Evolutionary conservation across 208 protist genomes (phyloP).

Genomic region (Wallacemonas sp.): DNA sequence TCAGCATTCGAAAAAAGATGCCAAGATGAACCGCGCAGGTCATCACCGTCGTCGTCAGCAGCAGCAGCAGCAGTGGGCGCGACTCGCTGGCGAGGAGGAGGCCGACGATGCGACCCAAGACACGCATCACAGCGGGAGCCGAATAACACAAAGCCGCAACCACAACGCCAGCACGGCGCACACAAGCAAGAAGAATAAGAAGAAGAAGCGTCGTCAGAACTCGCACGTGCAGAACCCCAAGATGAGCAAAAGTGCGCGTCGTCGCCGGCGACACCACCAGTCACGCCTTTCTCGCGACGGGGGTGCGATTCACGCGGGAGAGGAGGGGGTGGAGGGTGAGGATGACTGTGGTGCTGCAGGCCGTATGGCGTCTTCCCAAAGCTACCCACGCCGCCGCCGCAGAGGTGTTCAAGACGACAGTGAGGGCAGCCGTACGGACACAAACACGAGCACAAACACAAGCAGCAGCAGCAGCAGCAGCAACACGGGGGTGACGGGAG

Average conservation of each 20-base stretch:
- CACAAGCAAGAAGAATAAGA: not conserved
- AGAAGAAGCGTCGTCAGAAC: slow-evolving; percentile 9
- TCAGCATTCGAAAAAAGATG: not conserved
- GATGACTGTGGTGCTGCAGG: not conserved
- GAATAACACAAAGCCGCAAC: slow-evolving; percentile 1
- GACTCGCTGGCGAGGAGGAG: not conserved
- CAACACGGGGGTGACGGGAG: not conserved
- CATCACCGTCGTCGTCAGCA: slow-evolving; percentile 21
- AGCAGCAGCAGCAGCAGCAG: slow-evolving; percentile 7
- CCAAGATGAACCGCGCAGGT: not conserved
- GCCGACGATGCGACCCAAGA: not conserved
- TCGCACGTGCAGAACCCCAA: slow-evolving; percentile 35
- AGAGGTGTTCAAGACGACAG: too few relatives aligned
- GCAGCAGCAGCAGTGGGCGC: not conserved
- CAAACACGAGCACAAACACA: not conserved
- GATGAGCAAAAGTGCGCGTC: slow-evolving; percentile 40
- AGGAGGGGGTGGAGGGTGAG: not conserved
- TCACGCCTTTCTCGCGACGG: slow-evolving; percentile 5
- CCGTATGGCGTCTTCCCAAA: too few relatives aligned
- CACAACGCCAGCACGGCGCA: slow-evolving; percentile 1
- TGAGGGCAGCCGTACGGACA: not conserved
- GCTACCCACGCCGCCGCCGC: too few relatives aligned
- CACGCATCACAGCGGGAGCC: not conserved
- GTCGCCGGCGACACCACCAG: slow-evolving; percentile 39
- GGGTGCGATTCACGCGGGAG: not conserved